Evolutionary conservation across 345 rosid genomes (phyloP), one percentile per base, ranked within the genome.

Genomic region (Pelargonium nanum): DNA sequence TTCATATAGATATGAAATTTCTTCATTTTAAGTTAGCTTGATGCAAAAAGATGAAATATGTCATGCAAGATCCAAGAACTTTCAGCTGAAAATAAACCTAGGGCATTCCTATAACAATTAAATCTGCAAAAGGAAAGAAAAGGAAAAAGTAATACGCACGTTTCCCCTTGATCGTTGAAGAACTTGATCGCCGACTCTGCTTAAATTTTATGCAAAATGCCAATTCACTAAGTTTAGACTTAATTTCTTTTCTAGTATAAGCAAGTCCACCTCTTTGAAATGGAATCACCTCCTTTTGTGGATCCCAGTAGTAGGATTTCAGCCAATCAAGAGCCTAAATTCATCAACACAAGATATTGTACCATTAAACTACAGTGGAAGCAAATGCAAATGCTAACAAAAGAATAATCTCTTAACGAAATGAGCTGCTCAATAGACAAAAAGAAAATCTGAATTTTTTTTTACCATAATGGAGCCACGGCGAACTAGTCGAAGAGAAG

Each of bases 321-420:
- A 92, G 69, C 99, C 99, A 92, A 73, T 84, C 70, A 75, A 92
- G 79, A 23, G 96, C 96, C 99, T 92, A 72, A 34, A 66, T 20
- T 12, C 23, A 19, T 7, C 52, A 60, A 28, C 40, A 20, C 48
- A 26, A 54, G 19, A 34, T 25, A 56, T n/a, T 24, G 20, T 24
- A 24, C 40, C 52, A 34, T 17, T 20, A 59, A 24, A 24, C n/a
- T n/a, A 21, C 9, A 12, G 48, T 40, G 48, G 20, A 48, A 21
- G 19, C n/a, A 22, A 59, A 59, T 30, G 0, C 17, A 56, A 25
- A 56, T 24, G 22, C 40, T 5, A 22, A 58, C 21, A n/a, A 28
- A 59, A 50, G 19, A 59, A 59, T 6, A 55, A 7, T 25, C 16
- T 50, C 16, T 21, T 12, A 26, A 13, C 24, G 56, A 56, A 22